phyloP scores from a whole-genome alignment of 345 rosid genomes.

The Eucalyptus curtisii region DNA sequence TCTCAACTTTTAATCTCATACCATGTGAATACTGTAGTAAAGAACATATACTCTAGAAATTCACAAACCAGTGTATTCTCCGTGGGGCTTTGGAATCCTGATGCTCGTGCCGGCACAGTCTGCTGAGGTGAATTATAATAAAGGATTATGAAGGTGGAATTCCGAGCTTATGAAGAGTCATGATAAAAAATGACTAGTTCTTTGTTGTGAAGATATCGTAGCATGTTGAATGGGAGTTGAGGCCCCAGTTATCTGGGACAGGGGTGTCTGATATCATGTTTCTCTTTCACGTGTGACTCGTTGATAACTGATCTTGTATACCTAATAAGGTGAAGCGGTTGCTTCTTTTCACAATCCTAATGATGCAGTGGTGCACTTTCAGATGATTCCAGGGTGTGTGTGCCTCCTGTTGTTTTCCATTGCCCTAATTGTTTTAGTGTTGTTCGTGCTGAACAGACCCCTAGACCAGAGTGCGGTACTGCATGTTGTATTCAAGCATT shows the following conservation, averaged over 20 bases:
- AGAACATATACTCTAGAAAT: background rate
- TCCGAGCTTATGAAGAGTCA: background rate
- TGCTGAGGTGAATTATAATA: background rate
- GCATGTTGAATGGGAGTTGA: background rate
- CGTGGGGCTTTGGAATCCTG: background rate
- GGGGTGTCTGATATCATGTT: background rate
- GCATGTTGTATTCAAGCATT: background rate
- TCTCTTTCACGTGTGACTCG: background rate
- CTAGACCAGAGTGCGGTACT: background rate
- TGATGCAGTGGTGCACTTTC: background rate
- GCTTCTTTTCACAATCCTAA: background rate
- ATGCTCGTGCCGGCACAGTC: background rate
- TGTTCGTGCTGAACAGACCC: background rate
- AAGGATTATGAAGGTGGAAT: background rate
- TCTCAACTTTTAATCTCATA: background rate
- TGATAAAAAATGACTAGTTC: background rate
- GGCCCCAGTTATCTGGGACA: background rate
- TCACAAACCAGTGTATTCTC: background rate
- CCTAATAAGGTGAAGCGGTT: background rate
- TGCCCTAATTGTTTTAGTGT: background rate
- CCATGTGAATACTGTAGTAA: background rate
- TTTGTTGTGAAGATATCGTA: background rate
- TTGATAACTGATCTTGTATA: background rate
- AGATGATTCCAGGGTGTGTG: background rate
- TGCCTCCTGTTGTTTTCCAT: background rate